phyloP scores from a whole-genome alignment of 2,329 filamentous ascomycete species.

The Corinectria fuckeliana region DNA sequence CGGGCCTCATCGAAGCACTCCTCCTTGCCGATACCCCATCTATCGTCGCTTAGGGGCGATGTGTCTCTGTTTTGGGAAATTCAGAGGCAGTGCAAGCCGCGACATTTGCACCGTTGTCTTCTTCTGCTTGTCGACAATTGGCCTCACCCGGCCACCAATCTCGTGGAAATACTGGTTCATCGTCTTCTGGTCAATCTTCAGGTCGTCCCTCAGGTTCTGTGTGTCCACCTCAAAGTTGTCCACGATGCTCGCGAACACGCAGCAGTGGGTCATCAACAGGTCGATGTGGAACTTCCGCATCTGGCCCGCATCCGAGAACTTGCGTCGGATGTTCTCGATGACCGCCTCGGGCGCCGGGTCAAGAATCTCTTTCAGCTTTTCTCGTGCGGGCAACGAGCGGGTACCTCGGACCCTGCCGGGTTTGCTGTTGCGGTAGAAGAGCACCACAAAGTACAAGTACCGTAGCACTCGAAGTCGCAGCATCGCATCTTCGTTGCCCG shows the following conservation, averaged over 20 bases:
- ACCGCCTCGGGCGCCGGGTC: slow-evolving; percentile 66
- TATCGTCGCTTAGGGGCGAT: slow-evolving; percentile 40
- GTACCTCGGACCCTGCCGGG: slow-evolving; percentile 55
- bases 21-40: background rate
- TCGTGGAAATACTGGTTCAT: slow-evolving; percentile 77
- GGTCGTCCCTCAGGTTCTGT: slow-evolving; percentile 71
- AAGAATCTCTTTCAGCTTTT: slow-evolving; percentile 65
- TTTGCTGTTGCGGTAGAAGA: slow-evolving; percentile 57
- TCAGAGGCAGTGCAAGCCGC: slow-evolving; percentile 76
- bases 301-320: slow-evolving; percentile 68
- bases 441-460: slow-evolving; percentile 64
- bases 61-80: slow-evolving; percentile 73
- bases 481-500: slow-evolving; percentile 59
- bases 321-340: slow-evolving; percentile 70
- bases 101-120: slow-evolving; percentile 65
- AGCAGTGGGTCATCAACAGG: slow-evolving; percentile 75
- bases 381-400: slow-evolving; percentile 62
- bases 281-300: slow-evolving; percentile 77
- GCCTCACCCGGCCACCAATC: slow-evolving; percentile 73
- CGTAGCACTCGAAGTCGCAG: slow-evolving; percentile 64
- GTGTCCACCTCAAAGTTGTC: slow-evolving; percentile 78
- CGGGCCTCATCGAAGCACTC: no score
- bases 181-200: slow-evolving; percentile 73
- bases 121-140: slow-evolving; percentile 66
- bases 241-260: slow-evolving; percentile 72